phyloP scores from a whole-genome alignment of 305 asterid species.

The Solanum hybrid region DNA sequence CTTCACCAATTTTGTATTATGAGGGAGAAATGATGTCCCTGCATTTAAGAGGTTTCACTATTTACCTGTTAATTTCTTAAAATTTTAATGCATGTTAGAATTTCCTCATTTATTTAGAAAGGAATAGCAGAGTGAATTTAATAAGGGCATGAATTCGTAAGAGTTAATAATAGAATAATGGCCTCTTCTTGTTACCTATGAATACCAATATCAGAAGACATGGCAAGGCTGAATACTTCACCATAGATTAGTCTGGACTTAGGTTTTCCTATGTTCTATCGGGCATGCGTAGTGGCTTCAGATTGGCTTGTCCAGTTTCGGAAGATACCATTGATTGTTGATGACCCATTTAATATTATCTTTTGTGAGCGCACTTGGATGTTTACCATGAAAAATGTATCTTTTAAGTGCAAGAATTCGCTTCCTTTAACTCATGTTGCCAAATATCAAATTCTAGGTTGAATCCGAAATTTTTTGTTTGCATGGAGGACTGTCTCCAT shows the following conservation, averaged over 20 bases:
- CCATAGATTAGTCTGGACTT: not conserved
- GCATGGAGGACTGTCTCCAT: slow-evolving; percentile 92
- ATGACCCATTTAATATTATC: not conserved
- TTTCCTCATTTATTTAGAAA: not conserved
- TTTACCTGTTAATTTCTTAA: not conserved
- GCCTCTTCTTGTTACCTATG: not conserved
- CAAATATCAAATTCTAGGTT: slow-evolving; percentile 38
- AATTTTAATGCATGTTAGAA: not conserved
- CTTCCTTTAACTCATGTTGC: not conserved
- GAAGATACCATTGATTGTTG: not conserved
- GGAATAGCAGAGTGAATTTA: not conserved
- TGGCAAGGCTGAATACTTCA: not conserved
- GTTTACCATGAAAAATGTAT: not conserved
- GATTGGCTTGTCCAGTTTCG: not conserved
- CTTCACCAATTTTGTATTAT: not conserved
- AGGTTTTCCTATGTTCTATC: not conserved
- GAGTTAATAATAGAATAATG: no score
- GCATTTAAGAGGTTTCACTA: not conserved
- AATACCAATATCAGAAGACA: not conserved
- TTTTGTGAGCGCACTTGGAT: not conserved
- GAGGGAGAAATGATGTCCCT: not conserved
- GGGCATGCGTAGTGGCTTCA: not conserved
- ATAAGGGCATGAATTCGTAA: not conserved
- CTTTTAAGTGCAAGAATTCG: not conserved
- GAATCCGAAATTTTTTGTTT: slow-evolving; percentile 95